A percentile compares a stretch with the other conserved stretches of the same genome.
These are phyloP conservation scores for Russula virescens DNA, from an alignment of 768 basidiomycete species.

Conservation along the genomic window DNA sequence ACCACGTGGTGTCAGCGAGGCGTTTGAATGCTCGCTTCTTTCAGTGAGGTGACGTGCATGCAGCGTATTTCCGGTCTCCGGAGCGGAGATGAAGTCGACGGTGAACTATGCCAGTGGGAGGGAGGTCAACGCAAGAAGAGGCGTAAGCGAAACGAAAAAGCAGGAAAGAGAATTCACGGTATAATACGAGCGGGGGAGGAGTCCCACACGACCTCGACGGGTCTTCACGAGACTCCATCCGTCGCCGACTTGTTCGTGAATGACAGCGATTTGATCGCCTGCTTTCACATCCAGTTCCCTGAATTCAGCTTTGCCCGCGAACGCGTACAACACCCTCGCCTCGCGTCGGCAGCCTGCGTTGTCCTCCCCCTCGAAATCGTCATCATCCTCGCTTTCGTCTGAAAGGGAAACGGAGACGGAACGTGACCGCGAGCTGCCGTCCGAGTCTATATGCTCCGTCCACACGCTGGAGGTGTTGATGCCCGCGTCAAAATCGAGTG, in stretches of 20 bases:
- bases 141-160: background rate
- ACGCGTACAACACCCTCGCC: slow-evolving; percentile 67
- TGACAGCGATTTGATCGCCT: slow-evolving; percentile 63
- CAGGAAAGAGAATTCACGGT: slow-evolving; percentile 44
- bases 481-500: slow-evolving; percentile 61
- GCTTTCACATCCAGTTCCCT: slow-evolving; percentile 63
- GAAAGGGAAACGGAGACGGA: slow-evolving; percentile 36
- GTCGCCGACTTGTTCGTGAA: slow-evolving; percentile 67
- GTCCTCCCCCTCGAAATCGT: slow-evolving; percentile 30
- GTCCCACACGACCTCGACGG: slow-evolving; percentile 49
- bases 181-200: slow-evolving; percentile 68
- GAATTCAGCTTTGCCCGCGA: slow-evolving; percentile 72
- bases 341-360: slow-evolving; percentile 39
- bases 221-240: slow-evolving; percentile 75
- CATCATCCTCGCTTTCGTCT: slow-evolving; percentile 34
- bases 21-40: slow-evolving; percentile 36
- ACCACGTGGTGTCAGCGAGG: slow-evolving; percentile 46
- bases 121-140: slow-evolving; percentile 6
- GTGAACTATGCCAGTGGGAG: slow-evolving; percentile 46
- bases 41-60: slow-evolving; percentile 24
- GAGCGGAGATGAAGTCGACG: slow-evolving; percentile 51
- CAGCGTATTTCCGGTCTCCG: slow-evolving; percentile 36
- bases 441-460: slow-evolving; percentile 53
- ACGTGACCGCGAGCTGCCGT: slow-evolving; percentile 29
- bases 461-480: slow-evolving; percentile 74